phyloP scores from a whole-genome alignment of 2,329 filamentous ascomycete species.

The Fusarium sp. region DNA sequence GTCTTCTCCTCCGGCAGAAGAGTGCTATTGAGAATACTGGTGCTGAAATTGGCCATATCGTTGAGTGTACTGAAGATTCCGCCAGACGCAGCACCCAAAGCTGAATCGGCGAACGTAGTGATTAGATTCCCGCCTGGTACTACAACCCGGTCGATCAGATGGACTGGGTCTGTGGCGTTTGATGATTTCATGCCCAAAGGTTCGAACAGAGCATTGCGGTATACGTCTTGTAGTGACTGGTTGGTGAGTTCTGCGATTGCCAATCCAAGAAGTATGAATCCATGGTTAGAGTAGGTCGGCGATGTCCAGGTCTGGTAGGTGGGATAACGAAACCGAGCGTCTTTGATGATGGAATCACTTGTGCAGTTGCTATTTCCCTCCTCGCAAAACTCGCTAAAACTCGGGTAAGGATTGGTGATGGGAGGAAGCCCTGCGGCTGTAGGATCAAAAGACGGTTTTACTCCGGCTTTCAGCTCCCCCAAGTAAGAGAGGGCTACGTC shows the following conservation, averaged over 20 bases:
- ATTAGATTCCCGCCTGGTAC: neutral
- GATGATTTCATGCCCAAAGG: slow-evolving; percentile 21
- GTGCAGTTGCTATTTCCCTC: neutral
- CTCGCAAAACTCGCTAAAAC: neutral
- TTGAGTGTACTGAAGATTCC: slow-evolving; percentile 25
- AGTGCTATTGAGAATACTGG: slow-evolving; percentile 41
- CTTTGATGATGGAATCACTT: neutral
- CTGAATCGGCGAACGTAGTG: slow-evolving; percentile 10
- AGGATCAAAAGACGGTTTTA: slow-evolving; percentile 5
- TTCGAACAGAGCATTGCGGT: slow-evolving; percentile 19
- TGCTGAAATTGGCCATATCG: slow-evolving; percentile 39
- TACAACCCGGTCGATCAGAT: neutral
- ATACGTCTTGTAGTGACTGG: slow-evolving; percentile 8
- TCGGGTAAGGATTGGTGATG: neutral
- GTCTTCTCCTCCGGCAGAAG: slow-evolving; percentile 55
- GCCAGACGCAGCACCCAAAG: slow-evolving; percentile 8
- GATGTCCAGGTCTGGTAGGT: slow-evolving; percentile 24
- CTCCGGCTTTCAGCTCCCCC: neutral
- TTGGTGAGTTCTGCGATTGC: slow-evolving; percentile 21
- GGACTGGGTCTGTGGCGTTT: neutral
- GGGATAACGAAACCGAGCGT: slow-evolving; percentile 8
- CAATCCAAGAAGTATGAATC: slow-evolving; percentile 24
- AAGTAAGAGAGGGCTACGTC: neutral
- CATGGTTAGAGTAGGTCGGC: slow-evolving; percentile 30
- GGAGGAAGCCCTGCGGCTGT: slow-evolving; percentile 2